phyloP scores from a whole-genome alignment of 1,284 basidiomycete species.

The Thecaphora thlaspeos region DNA sequence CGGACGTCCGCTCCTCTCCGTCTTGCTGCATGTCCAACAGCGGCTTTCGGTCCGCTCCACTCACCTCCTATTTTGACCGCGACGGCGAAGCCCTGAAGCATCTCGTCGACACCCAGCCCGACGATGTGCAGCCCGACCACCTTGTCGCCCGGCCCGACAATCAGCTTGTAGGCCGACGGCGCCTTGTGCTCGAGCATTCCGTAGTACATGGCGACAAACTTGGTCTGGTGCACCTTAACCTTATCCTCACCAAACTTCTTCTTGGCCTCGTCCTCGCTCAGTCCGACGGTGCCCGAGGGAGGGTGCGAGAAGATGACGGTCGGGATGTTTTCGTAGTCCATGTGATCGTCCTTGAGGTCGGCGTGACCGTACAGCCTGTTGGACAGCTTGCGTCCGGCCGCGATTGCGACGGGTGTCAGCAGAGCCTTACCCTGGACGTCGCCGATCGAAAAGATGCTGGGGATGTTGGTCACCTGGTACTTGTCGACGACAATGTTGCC shows the following conservation, averaged over 20 bases:
- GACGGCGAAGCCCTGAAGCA: slow-evolving; percentile 88
- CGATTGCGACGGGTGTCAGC: slow-evolving; percentile 97
- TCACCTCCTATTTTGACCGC: slow-evolving; percentile 90
- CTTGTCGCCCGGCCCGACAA: slow-evolving; percentile 84
- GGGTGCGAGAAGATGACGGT: slow-evolving; percentile 54
- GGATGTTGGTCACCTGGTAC: slow-evolving; percentile 73
- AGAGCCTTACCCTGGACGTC: slow-evolving; percentile 89
- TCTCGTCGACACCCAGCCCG: slow-evolving; percentile 78
- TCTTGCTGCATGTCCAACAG: no score
- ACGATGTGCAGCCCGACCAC: slow-evolving; percentile 94
- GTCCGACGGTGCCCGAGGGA: slow-evolving; percentile 46
- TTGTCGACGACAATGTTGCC: slow-evolving; percentile 87
- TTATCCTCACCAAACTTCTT: slow-evolving; percentile 79
- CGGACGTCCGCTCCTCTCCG: background rate
- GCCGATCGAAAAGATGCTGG: slow-evolving; percentile 78
- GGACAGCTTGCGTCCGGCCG: slow-evolving; percentile 81
- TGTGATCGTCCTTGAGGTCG: slow-evolving; percentile 80
- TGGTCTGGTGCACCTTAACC: slow-evolving; percentile 81
- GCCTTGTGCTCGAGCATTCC: slow-evolving; percentile 55
- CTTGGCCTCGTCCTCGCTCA: slow-evolving; percentile 81
- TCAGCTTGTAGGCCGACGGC: slow-evolving; percentile 87
- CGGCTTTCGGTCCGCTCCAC: no score
- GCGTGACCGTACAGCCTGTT: slow-evolving; percentile 87
- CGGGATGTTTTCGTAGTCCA: slow-evolving; percentile 86
- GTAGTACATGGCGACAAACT: slow-evolving; percentile 58